Base-by-base conservation (phyloP, 1,284 basidiomycete genomes). In the Cutaneotrichosporon cutaneum region DNA sequence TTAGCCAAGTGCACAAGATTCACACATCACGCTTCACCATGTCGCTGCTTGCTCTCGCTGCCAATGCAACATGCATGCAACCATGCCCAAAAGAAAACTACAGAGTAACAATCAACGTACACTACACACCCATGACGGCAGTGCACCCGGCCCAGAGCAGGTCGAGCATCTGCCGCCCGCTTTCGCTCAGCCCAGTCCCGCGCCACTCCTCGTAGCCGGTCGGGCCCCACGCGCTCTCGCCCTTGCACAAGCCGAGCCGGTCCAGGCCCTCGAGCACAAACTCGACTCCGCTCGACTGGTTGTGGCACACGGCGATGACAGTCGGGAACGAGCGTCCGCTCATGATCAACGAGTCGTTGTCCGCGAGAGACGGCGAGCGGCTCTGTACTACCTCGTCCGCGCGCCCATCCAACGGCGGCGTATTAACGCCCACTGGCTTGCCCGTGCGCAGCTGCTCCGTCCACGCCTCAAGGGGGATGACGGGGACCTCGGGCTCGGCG, bases 131-230 rank as follows among this genome's bases (percentile, higher is more conserved):
- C 76, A 80, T 75, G 26, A 79, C 72, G 35, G 72, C 76, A 18
- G 72, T 69, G 67, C 76, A 78, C 7, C 72, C 77, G 26, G 75
- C 72, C 77, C 77, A 80, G 6, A 80, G 60, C 4, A 77, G 63
- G 64, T 80, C 77, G 59, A 80, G 44, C 61, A 77, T 39, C 56
- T 72, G 68, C 39, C 76, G 68, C 6, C 78, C 78, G 50, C 69
- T 71, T 48, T 74, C 73, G 54, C 73, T 77, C 62, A 80, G 59
- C 0, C 78, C 78, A 13, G 69, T 76, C 2, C 77, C 78, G 58
- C 77, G 59, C 76, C 77, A 80, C 62, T 80, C 78, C 66, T 79
- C 78, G 62, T 80, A 80, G 7, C 77, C 77, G 10, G 76, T 80
- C 13, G 77, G 76, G 30, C 78, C 78, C 78, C 78, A 80, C 4